A percentile compares a stretch with the other conserved stretches of the same genome.
These are phyloP conservation scores for Earliella scabrosa DNA, from an alignment of 1,284 basidiomycete genomes.

Conservation along the genomic window DNA sequence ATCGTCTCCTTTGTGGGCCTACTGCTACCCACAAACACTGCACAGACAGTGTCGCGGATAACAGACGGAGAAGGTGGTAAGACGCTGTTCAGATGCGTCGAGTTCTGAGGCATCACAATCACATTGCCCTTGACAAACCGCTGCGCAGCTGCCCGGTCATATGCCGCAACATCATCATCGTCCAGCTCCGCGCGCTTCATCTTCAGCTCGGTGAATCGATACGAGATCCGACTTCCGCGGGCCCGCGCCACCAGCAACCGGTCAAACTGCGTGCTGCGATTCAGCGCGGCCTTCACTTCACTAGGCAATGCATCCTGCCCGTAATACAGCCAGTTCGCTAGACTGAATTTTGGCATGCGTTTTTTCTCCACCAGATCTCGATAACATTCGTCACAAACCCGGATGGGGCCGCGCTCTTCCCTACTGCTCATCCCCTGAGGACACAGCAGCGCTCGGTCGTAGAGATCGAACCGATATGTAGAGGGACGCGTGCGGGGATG, in stretches of 20 bases:
- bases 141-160: no score
- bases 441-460: background rate
- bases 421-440: background rate
- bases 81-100: background rate
- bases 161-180: no score
- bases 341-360: background rate
- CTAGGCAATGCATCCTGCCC: background rate
- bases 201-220: background rate
- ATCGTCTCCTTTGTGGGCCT: background rate
- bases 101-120: no score
- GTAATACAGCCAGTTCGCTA: constrained; percentile 1
- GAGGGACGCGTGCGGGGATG: background rate
- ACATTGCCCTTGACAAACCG: background rate
- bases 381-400: background rate
- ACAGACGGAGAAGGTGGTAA: background rate
- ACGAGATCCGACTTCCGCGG: background rate
- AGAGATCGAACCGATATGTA: background rate
- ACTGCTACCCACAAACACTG: constrained; percentile 2
- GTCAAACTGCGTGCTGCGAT: background rate
- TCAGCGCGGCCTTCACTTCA: background rate
- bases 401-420: background rate
- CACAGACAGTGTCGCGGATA: constrained; percentile 1
- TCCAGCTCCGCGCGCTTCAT: no score
- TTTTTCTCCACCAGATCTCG: background rate
- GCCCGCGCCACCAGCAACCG: no score